phyloP scores from a whole-genome alignment of 306 rosid species.

The Comarum palustre region DNA sequence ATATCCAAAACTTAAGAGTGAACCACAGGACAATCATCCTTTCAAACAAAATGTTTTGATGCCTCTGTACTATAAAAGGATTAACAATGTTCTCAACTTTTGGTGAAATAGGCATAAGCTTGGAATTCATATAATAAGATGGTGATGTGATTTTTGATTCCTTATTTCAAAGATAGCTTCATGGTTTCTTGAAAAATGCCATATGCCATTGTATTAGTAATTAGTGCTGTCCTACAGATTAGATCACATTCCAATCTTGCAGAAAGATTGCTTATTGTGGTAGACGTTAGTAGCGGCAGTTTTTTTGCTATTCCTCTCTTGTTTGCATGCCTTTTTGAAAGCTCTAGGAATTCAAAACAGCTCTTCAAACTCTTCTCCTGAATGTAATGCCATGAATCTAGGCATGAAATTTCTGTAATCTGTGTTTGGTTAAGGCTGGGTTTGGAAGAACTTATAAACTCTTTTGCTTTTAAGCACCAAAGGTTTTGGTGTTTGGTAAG shows the following conservation, averaged over 20 bases:
- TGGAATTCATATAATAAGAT: no score
- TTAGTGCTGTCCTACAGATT: not conserved
- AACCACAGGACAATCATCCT: slow-evolving; percentile 52
- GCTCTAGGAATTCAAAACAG: not conserved
- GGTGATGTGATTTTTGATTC: slow-evolving; percentile 35
- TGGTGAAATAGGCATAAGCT: no score
- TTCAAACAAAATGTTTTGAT: slow-evolving; percentile 45
- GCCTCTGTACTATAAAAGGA: slow-evolving; percentile 41
- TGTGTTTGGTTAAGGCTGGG: no score
- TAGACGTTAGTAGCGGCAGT: not conserved
- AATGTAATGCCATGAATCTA: not conserved
- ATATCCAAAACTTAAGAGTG: slow-evolving; percentile 36
- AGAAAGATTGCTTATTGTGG: not conserved
- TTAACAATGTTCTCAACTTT: no score
- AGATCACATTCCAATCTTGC: not conserved
- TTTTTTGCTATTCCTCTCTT: not conserved
- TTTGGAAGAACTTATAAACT: no score
- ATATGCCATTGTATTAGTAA: not conserved
- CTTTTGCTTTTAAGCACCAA: no score
- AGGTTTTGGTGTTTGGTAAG: no score
- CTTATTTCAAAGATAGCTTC: not conserved
- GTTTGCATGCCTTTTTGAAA: not conserved
- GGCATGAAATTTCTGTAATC: not conserved
- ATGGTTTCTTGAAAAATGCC: not conserved
- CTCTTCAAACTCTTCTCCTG: not conserved